These are phyloP conservation scores for Verbena officinalis DNA, from an alignment of 257 asterid genomes.

Conservation along the genomic window DNA sequence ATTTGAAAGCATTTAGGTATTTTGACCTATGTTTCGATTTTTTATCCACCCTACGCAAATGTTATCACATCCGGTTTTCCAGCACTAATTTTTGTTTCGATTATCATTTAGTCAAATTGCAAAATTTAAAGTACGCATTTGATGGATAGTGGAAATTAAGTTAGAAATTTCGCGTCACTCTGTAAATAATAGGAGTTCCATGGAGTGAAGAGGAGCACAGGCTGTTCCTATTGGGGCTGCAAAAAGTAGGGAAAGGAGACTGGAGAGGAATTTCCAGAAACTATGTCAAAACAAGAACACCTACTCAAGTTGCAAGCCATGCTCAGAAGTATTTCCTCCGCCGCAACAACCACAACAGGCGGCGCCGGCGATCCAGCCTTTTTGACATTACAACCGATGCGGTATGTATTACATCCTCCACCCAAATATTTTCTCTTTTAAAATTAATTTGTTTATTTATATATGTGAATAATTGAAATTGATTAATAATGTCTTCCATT, in stretches of 20 bases:
- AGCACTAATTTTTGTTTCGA: neutral
- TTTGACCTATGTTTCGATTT: neutral
- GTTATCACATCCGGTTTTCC: neutral
- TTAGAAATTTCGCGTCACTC: neutral
- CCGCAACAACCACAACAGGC: slow-evolving; percentile 68
- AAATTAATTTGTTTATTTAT: neutral
- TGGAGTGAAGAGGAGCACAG: slow-evolving; percentile 98
- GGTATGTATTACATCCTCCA: slow-evolving; percentile 51
- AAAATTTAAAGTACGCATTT: too few relatives aligned
- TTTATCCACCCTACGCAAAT: neutral
- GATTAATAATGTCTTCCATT: slow-evolving; percentile 1
- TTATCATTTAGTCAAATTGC: too few relatives aligned
- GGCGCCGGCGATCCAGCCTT: slow-evolving; percentile 97
- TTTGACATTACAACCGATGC: slow-evolving; percentile 89
- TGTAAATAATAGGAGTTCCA: slow-evolving; percentile 60
- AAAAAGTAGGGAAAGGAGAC: slow-evolving; percentile 94
- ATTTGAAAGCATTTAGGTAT: neutral
- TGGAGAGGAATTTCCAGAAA: slow-evolving; percentile 99
- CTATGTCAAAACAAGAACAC: slow-evolving; percentile 89
- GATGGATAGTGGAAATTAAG: neutral
- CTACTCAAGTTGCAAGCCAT: slow-evolving; percentile 98
- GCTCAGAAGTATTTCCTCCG: slow-evolving; percentile 97
- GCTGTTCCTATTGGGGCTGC: slow-evolving; percentile 82
- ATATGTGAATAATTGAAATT: slow-evolving; percentile 16
- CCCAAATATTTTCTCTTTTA: neutral